phyloP scores from a whole-genome alignment of 768 basidiomycete genomes.

The Termitomyces sp. region DNA sequence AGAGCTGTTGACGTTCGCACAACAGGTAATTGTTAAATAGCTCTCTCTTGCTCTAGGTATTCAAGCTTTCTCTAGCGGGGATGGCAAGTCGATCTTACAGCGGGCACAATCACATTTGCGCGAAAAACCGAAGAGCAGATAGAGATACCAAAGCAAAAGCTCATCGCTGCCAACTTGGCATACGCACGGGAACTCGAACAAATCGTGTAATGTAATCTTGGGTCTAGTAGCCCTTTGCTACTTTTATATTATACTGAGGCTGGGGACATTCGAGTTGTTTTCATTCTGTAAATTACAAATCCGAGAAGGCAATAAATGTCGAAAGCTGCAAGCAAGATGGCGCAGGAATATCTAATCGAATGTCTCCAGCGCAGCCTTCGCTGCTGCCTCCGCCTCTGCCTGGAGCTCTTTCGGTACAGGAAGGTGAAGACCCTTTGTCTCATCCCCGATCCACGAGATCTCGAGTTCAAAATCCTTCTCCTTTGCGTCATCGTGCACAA shows the following conservation, averaged over 20 bases:
- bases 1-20: slow-evolving; percentile 81
- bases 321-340: slow-evolving; percentile 16
- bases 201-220: slow-evolving; percentile 68
- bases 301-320: slow-evolving; percentile 5
- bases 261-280: background rate
- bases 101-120: slow-evolving; percentile 70
- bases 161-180: slow-evolving; percentile 71
- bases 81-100: slow-evolving; percentile 78
- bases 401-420: slow-evolving; percentile 84
- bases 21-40: slow-evolving; percentile 47
- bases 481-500: slow-evolving; percentile 96
- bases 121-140: slow-evolving; percentile 77
- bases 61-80: slow-evolving; percentile 51
- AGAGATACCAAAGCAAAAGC: slow-evolving; percentile 83
- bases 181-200: slow-evolving; percentile 90
- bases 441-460: slow-evolving; percentile 92
- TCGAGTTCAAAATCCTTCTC: slow-evolving; percentile 99
- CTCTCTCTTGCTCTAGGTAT: background rate
- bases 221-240: slow-evolving; percentile 3
- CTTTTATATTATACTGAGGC: background rate
- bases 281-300: slow-evolving; percentile 11
- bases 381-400: slow-evolving; percentile 82
- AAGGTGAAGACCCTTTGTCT: slow-evolving; percentile 75
- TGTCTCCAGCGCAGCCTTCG: slow-evolving; percentile 77
- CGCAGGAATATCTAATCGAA: slow-evolving; percentile 33